Evolutionary conservation across 352 stramenopile genomes (phyloP).

Genomic region (Pythium rhizo-oryzae): DNA sequence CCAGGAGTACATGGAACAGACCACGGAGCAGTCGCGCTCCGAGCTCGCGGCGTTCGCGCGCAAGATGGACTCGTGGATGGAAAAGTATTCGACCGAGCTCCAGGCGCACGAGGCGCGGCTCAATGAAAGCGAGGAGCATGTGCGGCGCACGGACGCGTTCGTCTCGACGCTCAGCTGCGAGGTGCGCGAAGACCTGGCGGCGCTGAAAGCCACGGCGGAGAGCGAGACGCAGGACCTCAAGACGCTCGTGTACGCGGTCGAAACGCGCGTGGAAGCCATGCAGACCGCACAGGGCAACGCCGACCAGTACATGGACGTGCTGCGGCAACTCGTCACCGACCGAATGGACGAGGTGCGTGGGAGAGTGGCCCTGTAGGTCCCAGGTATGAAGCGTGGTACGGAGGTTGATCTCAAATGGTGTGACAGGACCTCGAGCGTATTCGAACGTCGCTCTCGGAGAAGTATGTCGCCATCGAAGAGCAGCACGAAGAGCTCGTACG

Average conservation of each 20-base stretch:
- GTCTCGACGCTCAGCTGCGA: constrained; percentile 40
- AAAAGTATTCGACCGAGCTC: constrained; percentile 59
- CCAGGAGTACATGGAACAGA: constrained; percentile 75
- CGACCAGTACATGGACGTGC: constrained; percentile 43
- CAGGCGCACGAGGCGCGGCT: constrained; percentile 41
- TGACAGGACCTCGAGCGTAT: constrained; percentile 60
- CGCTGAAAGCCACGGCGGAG: constrained; percentile 25
- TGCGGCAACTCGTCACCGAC: constrained; percentile 45
- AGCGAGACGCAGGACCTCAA: constrained; percentile 58
- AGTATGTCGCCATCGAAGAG: constrained; percentile 49
- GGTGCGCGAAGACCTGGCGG: constrained; percentile 32
- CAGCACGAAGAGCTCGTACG: constrained; percentile 48
- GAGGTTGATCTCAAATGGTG: background rate
- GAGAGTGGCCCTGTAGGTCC: too few species aligned
- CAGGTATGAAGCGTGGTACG: too few species aligned
- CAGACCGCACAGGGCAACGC: constrained; percentile 36
- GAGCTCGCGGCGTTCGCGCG: constrained; percentile 41
- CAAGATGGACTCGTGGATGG: constrained; percentile 63
- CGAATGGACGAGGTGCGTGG: constrained; percentile 57
- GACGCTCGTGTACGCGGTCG: constrained; percentile 45
- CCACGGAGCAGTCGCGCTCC: constrained; percentile 37
- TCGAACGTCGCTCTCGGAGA: constrained; percentile 60
- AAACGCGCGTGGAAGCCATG: constrained; percentile 47
- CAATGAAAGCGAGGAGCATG: constrained; percentile 41
- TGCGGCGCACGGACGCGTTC: constrained; percentile 45